Percentiles rank a stretch among this genome's conserved stretches.
Conservation (phyloP, 139 green algal species). For the Tetradesmus obliquus region DNA sequence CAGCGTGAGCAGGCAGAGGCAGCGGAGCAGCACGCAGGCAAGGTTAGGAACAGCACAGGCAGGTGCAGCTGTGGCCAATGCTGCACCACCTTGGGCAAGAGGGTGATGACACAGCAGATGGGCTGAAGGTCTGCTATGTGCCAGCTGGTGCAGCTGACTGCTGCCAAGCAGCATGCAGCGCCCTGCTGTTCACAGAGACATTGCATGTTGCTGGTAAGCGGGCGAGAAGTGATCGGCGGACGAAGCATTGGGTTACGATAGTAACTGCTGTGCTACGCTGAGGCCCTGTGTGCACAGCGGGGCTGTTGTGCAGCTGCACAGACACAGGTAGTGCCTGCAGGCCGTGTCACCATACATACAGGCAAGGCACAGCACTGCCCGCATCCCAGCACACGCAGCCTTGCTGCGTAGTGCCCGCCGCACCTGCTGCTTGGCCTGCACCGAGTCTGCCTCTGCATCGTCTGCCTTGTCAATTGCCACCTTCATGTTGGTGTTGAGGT, state of each 20-base stretch:
- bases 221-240: background rate
- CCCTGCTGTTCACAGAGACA: too few relatives aligned
- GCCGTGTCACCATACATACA: background rate
- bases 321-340: too few relatives aligned
- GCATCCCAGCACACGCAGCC: too few relatives aligned
- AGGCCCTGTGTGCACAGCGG: too few relatives aligned
- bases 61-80: background rate
- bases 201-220: background rate
- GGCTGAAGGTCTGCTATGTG: background rate
- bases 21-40: background rate
- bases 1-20: background rate
- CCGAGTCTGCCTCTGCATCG: conserved; percentile 41
- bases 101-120: too few relatives aligned
- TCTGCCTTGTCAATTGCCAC: conserved; percentile 46
- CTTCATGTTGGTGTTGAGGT: conserved; percentile 53
- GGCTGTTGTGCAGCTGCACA: too few relatives aligned
- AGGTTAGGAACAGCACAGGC: background rate
- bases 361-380: background rate
- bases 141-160: background rate
- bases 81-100: background rate
- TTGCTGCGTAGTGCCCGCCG: background rate
- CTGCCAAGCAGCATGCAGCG: too few relatives aligned
- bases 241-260: background rate
- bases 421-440: conserved; percentile 12
- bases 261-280: background rate